A percentile compares a stretch with the other conserved stretches of the same genome.
Conservation (phyloP, 305 asterid genomes). For the Stenogyne calaminthoides region DNA sequence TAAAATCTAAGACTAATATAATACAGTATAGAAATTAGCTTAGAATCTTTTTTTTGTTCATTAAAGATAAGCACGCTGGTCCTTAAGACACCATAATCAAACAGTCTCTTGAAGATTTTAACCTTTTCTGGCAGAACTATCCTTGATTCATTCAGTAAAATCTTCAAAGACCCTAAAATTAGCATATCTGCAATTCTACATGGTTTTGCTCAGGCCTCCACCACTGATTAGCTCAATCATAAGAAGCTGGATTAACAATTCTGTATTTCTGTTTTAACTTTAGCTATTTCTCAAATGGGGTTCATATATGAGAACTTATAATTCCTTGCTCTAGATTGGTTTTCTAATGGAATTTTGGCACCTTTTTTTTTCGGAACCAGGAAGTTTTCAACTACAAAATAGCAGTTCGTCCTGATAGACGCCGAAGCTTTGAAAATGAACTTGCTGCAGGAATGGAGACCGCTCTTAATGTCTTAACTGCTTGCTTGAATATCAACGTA, state of each 20-base stretch:
- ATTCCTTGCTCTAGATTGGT: constrained; percentile 14
- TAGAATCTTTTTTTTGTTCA: not conserved
- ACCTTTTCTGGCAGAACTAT: not conserved
- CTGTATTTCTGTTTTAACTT: constrained; percentile 12
- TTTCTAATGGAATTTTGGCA: constrained; percentile 20
- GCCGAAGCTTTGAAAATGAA: constrained; percentile 87
- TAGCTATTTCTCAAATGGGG: constrained; percentile 13
- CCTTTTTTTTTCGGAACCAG: constrained; percentile 47
- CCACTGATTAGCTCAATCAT: not conserved
- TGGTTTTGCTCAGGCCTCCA: not conserved
- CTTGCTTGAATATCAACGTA: constrained; percentile 82
- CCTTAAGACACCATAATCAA: not conserved
- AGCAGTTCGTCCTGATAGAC: constrained; percentile 98
- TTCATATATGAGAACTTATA: constrained; percentile 11
- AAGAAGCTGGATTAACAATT: constrained; percentile 4
- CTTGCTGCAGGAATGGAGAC: constrained; percentile 79
- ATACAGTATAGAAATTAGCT: not conserved
- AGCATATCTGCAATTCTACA: not conserved
- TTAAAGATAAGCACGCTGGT: not conserved
- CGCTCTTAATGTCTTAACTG: constrained; percentile 82
- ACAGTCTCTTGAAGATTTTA: not conserved
- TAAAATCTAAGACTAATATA: not conserved
- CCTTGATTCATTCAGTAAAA: not conserved
- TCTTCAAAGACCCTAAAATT: not conserved
- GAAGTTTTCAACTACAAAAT: constrained; percentile 96